These are phyloP conservation scores for Pichia nanzhaoensis DNA, from an alignment of 805 yeast species.

Conservation along the genomic window DNA sequence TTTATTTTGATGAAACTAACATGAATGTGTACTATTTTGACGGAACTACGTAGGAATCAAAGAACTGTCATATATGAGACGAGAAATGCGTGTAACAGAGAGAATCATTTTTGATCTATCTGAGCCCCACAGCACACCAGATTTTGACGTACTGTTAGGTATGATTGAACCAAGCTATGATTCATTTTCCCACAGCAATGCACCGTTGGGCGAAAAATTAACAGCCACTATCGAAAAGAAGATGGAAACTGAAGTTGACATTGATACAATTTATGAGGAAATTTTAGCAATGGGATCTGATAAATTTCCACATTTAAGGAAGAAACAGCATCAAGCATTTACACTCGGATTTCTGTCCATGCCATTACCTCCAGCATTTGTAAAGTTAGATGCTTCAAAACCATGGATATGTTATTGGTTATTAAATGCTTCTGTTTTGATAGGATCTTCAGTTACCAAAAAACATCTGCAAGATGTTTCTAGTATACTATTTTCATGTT, in stretches of 20 bases:
- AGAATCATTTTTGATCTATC: too few species aligned
- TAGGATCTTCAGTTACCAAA: slow-evolving; percentile 22
- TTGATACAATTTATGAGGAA: slow-evolving; percentile 29
- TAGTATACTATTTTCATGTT: slow-evolving; percentile 9
- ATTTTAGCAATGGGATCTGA: slow-evolving; percentile 27
- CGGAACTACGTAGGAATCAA: too few species aligned
- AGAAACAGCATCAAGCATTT: slow-evolving; percentile 38
- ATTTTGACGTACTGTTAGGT: slow-evolving; percentile 22
- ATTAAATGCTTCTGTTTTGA: slow-evolving; percentile 42
- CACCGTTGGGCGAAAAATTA: slow-evolving; percentile 15
- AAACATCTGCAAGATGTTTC: slow-evolving; percentile 12
- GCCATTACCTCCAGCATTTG: slow-evolving; percentile 45
- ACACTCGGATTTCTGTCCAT: slow-evolving; percentile 34
- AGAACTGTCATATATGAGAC: too few species aligned
- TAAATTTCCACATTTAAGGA: slow-evolving; percentile 25
- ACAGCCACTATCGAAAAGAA: slow-evolving; percentile 36
- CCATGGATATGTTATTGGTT: slow-evolving; percentile 91
- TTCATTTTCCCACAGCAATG: slow-evolving; percentile 12
- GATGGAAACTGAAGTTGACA: slow-evolving; percentile 31
- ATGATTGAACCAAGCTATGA: slow-evolving; percentile 18
- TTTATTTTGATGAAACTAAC: background rate
- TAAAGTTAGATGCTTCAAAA: slow-evolving; percentile 76
- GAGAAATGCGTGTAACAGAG: too few species aligned
- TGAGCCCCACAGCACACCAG: slow-evolving; percentile 11
- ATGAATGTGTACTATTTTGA: too few species aligned